Percentiles rank a stretch among this genome's conserved stretches.
Evolutionary conservation across 768 basidiomycete species (phyloP).

Genomic region (Clavaria fumosa): DNA sequence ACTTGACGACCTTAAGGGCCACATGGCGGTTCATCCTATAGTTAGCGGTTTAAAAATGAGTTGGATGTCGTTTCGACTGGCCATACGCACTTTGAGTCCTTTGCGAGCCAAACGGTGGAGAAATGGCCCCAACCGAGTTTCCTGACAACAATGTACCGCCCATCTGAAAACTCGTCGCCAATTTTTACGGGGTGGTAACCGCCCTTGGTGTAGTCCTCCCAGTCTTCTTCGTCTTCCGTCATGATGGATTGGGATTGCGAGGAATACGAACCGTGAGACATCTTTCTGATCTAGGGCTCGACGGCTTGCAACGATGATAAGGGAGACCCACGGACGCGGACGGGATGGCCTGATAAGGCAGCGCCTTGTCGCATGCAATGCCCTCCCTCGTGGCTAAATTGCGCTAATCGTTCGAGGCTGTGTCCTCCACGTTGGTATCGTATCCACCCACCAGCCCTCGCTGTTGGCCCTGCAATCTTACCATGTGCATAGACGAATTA

Average conservation of each 20-base stretch:
- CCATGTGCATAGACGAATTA: too few relatives aligned
- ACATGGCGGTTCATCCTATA: constrained; percentile 87
- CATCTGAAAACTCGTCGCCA: constrained; percentile 79
- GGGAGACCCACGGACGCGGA: background rate
- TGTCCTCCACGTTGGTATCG: too few relatives aligned
- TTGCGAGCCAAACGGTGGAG: constrained; percentile 84
- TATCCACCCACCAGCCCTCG: too few relatives aligned
- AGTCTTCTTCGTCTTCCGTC: constrained; percentile 88
- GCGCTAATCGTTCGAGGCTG: too few relatives aligned
- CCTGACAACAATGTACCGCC: constrained; percentile 77
- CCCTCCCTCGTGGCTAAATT: too few relatives aligned
- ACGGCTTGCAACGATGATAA: background rate
- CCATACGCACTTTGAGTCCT: constrained; percentile 48
- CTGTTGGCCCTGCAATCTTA: too few relatives aligned
- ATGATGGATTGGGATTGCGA: constrained; percentile 63
- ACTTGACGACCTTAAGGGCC: constrained; percentile 98
- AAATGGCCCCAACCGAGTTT: constrained; percentile 97
- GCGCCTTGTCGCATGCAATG: too few relatives aligned
- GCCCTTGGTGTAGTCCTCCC: constrained; percentile 72
- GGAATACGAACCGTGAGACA: constrained; percentile 61
- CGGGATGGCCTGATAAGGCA: background rate
- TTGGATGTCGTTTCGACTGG: background rate
- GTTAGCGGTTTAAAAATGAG: constrained; percentile 1
- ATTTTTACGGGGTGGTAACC: constrained; percentile 92
- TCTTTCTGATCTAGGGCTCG: background rate